These are phyloP conservation scores for Sporopachydermia cereana DNA, from an alignment of 1,139 yeast genomes.

Conservation along the genomic window DNA sequence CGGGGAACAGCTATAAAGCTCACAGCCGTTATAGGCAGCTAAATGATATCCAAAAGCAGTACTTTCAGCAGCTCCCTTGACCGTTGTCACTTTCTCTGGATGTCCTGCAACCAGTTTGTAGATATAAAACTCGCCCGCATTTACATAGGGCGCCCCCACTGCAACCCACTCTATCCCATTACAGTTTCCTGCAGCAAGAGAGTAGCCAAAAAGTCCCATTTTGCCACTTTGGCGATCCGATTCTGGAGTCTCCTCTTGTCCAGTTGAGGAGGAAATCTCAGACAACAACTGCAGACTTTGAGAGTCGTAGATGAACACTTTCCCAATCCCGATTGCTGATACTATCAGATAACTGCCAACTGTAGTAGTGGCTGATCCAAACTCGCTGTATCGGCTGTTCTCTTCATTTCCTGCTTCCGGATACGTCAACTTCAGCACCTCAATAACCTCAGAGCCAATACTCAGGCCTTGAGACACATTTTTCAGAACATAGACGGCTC, in stretches of 20 bases:
- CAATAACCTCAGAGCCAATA: not conserved
- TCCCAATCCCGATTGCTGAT: not conserved
- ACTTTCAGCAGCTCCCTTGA: not conserved
- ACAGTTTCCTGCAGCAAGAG: not conserved
- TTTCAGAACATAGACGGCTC: not conserved
- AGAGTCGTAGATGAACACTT: constrained; percentile 1
- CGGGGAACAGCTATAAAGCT: no score
- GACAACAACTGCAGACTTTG: no score
- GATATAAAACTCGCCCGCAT: not conserved
- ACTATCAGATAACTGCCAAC: not conserved
- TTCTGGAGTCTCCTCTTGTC: no score
- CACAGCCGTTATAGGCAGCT: no score
- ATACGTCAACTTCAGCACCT: not conserved
- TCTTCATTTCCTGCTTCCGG: no score
- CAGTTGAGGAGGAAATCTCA: no score
- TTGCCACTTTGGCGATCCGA: not conserved
- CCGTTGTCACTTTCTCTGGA: not conserved
- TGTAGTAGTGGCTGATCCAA: not conserved
- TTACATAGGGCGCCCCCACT: not conserved
- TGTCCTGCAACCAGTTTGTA: not conserved
- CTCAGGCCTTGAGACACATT: not conserved
- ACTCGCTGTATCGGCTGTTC: not conserved
- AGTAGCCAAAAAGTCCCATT: not conserved
- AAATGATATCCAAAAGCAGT: no score
- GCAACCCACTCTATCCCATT: not conserved